A percentile compares a stretch with the other conserved stretches of the same genome.
phyloP scores from a whole-genome alignment of 148 eudicot species.

The Amaranthus hypochondriacus region DNA sequence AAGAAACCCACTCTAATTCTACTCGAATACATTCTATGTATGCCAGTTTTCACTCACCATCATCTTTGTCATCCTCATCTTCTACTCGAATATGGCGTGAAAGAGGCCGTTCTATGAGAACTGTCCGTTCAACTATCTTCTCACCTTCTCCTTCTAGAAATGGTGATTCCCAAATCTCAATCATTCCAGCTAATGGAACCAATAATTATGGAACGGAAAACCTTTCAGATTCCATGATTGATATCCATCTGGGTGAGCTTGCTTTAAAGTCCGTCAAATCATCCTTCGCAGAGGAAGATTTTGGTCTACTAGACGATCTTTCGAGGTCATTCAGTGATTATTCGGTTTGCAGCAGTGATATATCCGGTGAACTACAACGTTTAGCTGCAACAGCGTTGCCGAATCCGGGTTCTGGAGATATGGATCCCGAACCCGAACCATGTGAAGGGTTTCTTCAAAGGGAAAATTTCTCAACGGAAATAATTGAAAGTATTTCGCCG shows the following conservation, averaged over 20 bases:
- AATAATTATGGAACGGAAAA: conserved; percentile 28
- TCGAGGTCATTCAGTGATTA: no score
- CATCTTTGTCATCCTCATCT: conserved; percentile 36
- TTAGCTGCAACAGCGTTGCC: background rate
- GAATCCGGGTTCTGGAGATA: background rate
- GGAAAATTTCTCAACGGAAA: conserved; percentile 78
- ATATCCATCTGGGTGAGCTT: conserved; percentile 58
- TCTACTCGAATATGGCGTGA: no score
- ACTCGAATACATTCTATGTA: conserved; percentile 32
- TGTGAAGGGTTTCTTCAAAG: conserved; percentile 58
- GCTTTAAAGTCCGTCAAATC: conserved; percentile 22
- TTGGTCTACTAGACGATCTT: no score
- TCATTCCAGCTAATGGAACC: conserved; percentile 6
- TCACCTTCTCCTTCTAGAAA: background rate
- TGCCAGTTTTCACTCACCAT: conserved; percentile 43
- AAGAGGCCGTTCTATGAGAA: no score
- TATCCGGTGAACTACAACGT: no score
- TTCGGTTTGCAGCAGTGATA: no score
- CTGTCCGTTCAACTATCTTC: no score
- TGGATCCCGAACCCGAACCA: conserved; percentile 40
- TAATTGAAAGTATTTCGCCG: conserved; percentile 73
- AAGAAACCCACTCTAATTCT: conserved; percentile 40
- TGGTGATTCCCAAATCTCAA: background rate
- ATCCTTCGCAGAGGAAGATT: no score
- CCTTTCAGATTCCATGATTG: conserved; percentile 71